Evolutionary conservation across 768 basidiomycete genomes (phyloP).

Genomic region (Paxillus involutus): DNA sequence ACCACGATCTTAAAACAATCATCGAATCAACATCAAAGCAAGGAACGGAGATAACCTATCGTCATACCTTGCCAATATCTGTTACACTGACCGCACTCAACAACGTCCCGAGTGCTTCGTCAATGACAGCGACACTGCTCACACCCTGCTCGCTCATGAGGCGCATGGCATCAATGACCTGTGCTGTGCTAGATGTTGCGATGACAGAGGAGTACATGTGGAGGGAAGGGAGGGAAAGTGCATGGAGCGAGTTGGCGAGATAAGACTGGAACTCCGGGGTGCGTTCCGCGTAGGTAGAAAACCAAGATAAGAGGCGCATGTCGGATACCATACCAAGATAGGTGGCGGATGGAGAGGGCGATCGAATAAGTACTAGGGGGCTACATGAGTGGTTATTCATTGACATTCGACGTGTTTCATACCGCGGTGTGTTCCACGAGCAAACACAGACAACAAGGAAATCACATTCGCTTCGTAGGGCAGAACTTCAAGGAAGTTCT

Average conservation of each 20-base stretch:
- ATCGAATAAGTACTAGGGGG: conserved; percentile 53
- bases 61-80: conserved; percentile 69
- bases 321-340: conserved; percentile 79
- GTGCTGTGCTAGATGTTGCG: conserved; percentile 56
- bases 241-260: conserved; percentile 54
- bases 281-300: conserved; percentile 51
- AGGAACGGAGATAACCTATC: not conserved
- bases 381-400: not conserved
- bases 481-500: conserved; percentile 71
- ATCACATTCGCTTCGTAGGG: conserved; percentile 64
- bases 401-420: conserved; percentile 11
- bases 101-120: conserved; percentile 60
- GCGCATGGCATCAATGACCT: conserved; percentile 79
- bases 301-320: conserved; percentile 67
- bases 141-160: conserved; percentile 86
- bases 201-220: conserved; percentile 64
- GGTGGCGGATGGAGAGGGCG: conserved; percentile 40
- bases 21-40: not conserved
- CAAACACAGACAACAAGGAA: conserved; percentile 63
- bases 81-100: conserved; percentile 81
- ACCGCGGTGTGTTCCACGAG: conserved; percentile 75
- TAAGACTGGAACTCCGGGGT: conserved; percentile 34
- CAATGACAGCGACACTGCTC: conserved; percentile 76
- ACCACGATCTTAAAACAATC: conserved; percentile 59
- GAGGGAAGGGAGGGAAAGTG: conserved; percentile 62